Conservation (phyloP, 2,329 filamentous ascomycete genomes). For the Emergomyces pasteurianus region DNA sequence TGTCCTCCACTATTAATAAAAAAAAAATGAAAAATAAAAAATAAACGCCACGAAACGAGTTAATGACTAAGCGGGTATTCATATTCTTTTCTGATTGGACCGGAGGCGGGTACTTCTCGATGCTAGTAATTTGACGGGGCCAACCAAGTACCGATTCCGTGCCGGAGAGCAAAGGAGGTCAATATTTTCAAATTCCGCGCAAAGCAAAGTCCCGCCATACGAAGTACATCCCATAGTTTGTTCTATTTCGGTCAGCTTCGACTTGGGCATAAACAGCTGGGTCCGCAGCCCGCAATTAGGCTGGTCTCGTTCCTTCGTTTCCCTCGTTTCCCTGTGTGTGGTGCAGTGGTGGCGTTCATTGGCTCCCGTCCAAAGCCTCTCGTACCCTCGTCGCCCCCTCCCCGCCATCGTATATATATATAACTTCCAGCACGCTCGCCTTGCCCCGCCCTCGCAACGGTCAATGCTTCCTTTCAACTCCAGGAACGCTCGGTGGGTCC, state of each 20-base stretch:
- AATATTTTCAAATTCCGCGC: background rate
- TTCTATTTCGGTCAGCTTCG: background rate
- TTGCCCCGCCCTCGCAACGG: constrained; percentile 2
- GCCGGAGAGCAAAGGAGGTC: too few relatives aligned
- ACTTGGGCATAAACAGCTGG: background rate
- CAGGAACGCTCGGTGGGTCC: constrained; percentile 2
- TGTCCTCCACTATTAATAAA: background rate
- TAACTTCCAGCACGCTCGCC: background rate
- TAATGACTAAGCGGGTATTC: background rate
- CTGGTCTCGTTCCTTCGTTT: background rate
- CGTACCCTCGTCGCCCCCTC: constrained; percentile 3
- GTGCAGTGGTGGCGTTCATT: background rate
- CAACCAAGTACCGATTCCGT: background rate
- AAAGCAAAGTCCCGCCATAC: too few relatives aligned
- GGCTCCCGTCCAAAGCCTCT: background rate
- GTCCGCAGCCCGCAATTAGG: background rate
- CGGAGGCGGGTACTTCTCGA: background rate
- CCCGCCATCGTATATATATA: constrained; percentile 16
- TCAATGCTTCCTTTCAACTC: constrained; percentile 11
- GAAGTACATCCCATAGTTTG: background rate
- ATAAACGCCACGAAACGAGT: background rate
- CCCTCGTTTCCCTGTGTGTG: background rate
- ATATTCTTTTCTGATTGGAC: background rate
- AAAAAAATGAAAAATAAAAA: background rate
- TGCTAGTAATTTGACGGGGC: background rate